Percentiles rank a stretch among this genome's conserved stretches.
These are phyloP conservation scores for Trichophyton simii DNA, from an alignment of 2,329 filamentous ascomycete species.

Conservation along the genomic window DNA sequence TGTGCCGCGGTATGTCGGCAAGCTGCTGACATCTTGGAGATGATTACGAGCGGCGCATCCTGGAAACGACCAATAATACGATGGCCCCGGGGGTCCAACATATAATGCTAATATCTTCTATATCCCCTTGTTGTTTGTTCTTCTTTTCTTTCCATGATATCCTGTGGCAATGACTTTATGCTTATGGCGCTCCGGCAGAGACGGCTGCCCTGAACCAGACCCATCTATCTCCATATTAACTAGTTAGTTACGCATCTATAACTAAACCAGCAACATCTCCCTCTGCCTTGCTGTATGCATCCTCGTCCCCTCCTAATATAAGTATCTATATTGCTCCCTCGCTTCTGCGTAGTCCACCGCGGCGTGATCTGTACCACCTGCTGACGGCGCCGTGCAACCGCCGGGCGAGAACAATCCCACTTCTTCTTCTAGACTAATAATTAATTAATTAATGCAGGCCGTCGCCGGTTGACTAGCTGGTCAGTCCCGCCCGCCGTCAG, in stretches of 20 bases:
- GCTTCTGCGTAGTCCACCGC: background rate
- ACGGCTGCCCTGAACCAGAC: background rate
- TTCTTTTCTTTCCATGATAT: background rate
- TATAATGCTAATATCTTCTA: background rate
- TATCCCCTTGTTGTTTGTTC: too few relatives aligned
- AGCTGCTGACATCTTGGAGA: conserved; percentile 10
- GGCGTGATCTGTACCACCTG: background rate
- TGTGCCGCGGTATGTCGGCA: conserved; percentile 5
- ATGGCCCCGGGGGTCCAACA: background rate
- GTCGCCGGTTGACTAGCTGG: too few relatives aligned
- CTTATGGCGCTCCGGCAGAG: background rate
- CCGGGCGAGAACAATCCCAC: background rate
- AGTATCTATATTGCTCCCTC: too few relatives aligned
- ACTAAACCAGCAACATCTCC: background rate
- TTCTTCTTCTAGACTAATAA: background rate
- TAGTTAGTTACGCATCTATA: too few relatives aligned
- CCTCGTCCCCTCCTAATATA: background rate
- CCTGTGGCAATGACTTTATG: background rate
- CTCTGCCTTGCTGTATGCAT: background rate
- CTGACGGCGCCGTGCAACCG: background rate
- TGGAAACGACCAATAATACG: too few relatives aligned
- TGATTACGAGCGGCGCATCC: conserved; percentile 3
- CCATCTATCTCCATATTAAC: background rate
- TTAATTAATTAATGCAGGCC: too few relatives aligned
- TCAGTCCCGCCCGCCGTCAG: too few relatives aligned